These are phyloP conservation scores for Aspergillus bertholletiae DNA, from an alignment of 495 filamentous ascomycete species.

Conservation along the genomic window DNA sequence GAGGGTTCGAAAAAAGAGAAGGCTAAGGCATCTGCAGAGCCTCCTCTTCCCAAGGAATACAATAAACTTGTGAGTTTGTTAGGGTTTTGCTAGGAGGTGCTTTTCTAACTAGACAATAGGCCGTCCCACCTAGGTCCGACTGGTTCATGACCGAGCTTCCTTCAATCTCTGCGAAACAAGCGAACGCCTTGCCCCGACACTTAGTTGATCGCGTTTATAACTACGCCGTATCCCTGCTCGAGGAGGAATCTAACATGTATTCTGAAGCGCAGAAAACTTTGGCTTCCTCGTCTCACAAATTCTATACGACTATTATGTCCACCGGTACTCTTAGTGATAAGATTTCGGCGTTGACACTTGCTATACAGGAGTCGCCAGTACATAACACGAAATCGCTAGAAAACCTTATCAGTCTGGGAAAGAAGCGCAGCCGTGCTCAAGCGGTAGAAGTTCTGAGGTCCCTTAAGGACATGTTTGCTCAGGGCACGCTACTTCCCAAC, in stretches of 20 bases:
- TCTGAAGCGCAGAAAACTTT: conserved; percentile 45
- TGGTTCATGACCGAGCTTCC: conserved; percentile 75
- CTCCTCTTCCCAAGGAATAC: conserved; percentile 37
- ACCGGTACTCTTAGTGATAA: conserved; percentile 96
- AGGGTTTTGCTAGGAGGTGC: background rate
- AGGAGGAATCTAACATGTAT: conserved; percentile 68
- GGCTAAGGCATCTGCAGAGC: conserved; percentile 15
- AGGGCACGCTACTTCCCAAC: conserved; percentile 76
- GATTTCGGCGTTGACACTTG: conserved; percentile 87
- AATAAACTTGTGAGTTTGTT: conserved; percentile 38
- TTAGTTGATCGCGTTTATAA: conserved; percentile 69
- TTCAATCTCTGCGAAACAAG: conserved; percentile 45
- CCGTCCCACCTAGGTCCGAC: conserved; percentile 74
- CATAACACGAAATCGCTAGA: conserved; percentile 89
- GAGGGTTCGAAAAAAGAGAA: conserved; percentile 17
- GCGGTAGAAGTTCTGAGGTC: conserved; percentile 88
- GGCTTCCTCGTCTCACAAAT: conserved; percentile 80
- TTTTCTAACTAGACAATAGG: conserved; percentile 43
- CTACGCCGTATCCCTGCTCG: conserved; percentile 69
- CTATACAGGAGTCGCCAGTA: conserved; percentile 91
- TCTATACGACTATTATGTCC: conserved; percentile 94
- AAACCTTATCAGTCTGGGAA: conserved; percentile 70
- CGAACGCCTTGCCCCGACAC: conserved; percentile 48
- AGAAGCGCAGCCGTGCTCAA: conserved; percentile 88
- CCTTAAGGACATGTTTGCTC: conserved; percentile 88